Evolutionary conservation across 2,329 filamentous ascomycete genomes (phyloP).

Genomic region (Aureobasidium mangrovei): DNA sequence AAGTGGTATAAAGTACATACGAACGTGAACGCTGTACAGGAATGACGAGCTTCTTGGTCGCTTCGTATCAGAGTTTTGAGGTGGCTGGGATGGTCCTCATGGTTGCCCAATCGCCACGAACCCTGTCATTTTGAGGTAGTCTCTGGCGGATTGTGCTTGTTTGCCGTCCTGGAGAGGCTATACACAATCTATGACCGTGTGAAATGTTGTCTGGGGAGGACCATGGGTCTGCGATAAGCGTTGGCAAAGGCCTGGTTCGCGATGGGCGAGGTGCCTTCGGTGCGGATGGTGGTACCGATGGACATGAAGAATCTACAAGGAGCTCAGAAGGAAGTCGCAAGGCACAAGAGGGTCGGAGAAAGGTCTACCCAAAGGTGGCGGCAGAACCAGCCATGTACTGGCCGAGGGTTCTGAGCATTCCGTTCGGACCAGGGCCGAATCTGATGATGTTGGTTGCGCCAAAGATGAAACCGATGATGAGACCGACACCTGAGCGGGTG

Average conservation of each 20-base stretch:
- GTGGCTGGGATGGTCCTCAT: too few species aligned
- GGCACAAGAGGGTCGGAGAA: background rate
- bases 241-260: constrained; percentile 66
- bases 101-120: too few species aligned
- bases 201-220: constrained; percentile 44
- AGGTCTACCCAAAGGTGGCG: constrained; percentile 53
- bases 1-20: constrained; percentile 12
- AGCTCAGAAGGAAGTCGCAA: background rate
- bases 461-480: constrained; percentile 97
- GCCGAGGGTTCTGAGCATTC: constrained; percentile 85
- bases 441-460: constrained; percentile 88
- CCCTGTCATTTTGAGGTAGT: too few species aligned
- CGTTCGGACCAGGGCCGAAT: constrained; percentile 86
- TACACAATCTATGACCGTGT: background rate
- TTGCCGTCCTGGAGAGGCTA: too few species aligned
- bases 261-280: constrained; percentile 66
- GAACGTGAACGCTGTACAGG: background rate
- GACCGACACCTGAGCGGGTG: constrained; percentile 64
- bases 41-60: too few species aligned
- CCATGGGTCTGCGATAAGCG: constrained; percentile 63
- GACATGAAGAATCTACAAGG: constrained; percentile 82
- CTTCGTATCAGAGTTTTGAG: too few species aligned
- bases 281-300: constrained; percentile 91
- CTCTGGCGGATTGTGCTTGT: too few species aligned
- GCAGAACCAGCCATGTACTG: constrained; percentile 96